Percentiles rank a stretch among this genome's conserved stretches.
Evolutionary conservation across 2,329 filamentous ascomycete genomes (phyloP).

Genomic region (Ophiostoma pallidulum): DNA sequence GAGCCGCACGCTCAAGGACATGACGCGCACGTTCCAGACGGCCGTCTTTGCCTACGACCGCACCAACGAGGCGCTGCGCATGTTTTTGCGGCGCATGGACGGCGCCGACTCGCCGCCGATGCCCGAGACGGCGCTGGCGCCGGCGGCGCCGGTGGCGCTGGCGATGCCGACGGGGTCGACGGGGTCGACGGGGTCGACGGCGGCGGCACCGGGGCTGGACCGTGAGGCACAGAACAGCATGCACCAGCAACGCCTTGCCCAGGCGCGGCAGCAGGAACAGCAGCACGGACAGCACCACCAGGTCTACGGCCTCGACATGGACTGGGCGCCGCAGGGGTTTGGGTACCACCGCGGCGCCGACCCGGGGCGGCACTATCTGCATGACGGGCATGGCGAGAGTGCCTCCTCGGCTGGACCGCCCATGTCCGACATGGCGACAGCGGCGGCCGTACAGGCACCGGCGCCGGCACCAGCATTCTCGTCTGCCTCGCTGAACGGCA

Average conservation of each 20-base stretch:
- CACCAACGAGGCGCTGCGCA: constrained; percentile 2
- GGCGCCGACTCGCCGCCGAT: constrained; percentile 3
- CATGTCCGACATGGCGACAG: not conserved
- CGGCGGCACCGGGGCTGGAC: not conserved
- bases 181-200: not conserved
- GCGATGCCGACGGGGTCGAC: not conserved
- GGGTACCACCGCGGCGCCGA: not conserved
- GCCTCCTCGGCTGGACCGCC: not conserved
- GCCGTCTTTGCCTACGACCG: constrained; percentile 5
- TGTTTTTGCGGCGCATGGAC: constrained; percentile 9
- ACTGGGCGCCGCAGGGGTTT: not conserved
- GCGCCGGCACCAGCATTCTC: not conserved
- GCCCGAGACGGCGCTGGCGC: not conserved
- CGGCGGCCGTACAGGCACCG: no score
- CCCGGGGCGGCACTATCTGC: no score
- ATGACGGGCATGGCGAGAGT: not conserved
- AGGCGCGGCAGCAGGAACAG: not conserved
- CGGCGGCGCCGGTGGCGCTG: not conserved
- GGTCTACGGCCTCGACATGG: not conserved
- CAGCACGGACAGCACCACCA: not conserved
- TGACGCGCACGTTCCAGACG: constrained; percentile 11
- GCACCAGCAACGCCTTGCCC: not conserved
- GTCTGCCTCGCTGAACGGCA: not conserved
- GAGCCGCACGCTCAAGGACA: constrained; percentile 10
- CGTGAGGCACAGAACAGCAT: no score